Percentiles rank a stretch among this genome's conserved stretches.
Conservation (phyloP, 2,329 filamentous ascomycete species). For the Talaromyces amestolkiae region DNA sequence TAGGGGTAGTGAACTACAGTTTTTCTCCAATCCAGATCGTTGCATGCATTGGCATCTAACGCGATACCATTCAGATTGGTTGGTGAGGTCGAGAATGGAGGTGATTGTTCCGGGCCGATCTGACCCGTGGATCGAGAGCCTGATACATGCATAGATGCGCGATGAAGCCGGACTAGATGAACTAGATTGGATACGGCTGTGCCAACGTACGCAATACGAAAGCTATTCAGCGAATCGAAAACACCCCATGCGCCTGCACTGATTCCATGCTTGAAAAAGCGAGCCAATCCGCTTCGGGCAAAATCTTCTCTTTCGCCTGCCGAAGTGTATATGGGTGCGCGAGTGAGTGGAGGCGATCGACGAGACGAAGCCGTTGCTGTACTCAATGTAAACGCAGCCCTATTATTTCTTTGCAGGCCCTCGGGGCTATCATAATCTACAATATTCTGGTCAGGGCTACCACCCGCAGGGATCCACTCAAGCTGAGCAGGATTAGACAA, state of each 20-base stretch:
- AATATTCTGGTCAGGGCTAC: not conserved
- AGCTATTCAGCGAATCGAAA: constrained; percentile 10
- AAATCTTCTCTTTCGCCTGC: not conserved
- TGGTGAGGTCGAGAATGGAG: not conserved
- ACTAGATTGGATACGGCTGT: constrained; percentile 11
- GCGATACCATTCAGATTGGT: not conserved
- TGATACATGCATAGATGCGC: not conserved
- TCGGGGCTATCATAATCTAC: not conserved
- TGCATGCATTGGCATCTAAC: not conserved
- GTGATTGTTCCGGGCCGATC: not conserved
- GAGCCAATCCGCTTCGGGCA: not conserved
- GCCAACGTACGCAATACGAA: constrained; percentile 13
- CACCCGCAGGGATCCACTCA: not conserved
- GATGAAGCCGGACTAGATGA: constrained; percentile 13
- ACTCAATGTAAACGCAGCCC: not conserved
- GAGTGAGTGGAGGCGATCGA: not conserved
- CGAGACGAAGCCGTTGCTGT: not conserved
- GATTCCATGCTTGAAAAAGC: constrained; percentile 12
- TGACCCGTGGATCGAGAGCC: not conserved
- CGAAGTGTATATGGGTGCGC: not conserved
- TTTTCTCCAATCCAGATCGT: not conserved
- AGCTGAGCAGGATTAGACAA: not conserved
- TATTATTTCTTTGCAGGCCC: not conserved
- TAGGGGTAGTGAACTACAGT: constrained; percentile 7
- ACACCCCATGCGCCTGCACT: not conserved